Percentiles rank a stretch among this genome's conserved stretches.
Conservation (phyloP, 2,329 filamentous ascomycete genomes). For the Periconia sp. region DNA sequence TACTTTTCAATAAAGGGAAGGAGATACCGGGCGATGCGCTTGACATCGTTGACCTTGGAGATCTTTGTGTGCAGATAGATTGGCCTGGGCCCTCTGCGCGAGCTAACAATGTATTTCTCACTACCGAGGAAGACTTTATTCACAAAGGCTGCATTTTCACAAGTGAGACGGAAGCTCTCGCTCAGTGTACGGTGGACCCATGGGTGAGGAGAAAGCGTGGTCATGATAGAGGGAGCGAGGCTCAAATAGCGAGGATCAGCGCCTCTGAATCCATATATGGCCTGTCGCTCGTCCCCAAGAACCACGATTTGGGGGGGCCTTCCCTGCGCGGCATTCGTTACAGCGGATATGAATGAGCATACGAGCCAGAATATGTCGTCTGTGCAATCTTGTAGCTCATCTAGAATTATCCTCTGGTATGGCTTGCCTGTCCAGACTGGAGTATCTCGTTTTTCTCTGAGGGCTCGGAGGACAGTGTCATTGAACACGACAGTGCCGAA, state of each 20-base stretch:
- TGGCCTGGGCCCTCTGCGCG: conserved; percentile 10
- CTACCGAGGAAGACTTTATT: conserved; percentile 11
- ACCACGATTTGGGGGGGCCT: conserved; percentile 10
- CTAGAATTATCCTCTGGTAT: conserved; percentile 9
- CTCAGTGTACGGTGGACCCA: conserved; percentile 9
- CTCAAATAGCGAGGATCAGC: conserved; percentile 10
- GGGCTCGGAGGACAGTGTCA: conserved; percentile 5
- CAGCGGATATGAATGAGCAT: conserved; percentile 9
- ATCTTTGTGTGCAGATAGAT: conserved; percentile 7
- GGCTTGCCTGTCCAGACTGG: conserved; percentile 9
- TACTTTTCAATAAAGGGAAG: conserved; percentile 10
- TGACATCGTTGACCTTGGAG: not conserved
- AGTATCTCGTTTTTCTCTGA: conserved; percentile 4
- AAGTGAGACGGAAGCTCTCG: conserved; percentile 12
- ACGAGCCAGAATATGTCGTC: conserved; percentile 13
- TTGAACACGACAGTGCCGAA: conserved; percentile 4
- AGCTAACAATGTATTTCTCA: conserved; percentile 11
- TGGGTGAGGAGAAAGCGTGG: conserved; percentile 8
- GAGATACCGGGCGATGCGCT: conserved; percentile 3
- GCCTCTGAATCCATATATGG: conserved; percentile 12
- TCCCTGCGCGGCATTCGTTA: conserved; percentile 5
- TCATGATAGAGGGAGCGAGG: conserved; percentile 8
- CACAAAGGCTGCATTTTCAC: conserved; percentile 11
- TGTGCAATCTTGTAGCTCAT: conserved; percentile 9
- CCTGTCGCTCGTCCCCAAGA: conserved; percentile 13